Evolutionary conservation across 129 eudicot species (phyloP), one percentile per base, ranked within the genome.

Genomic region (Arctium lappa): DNA sequence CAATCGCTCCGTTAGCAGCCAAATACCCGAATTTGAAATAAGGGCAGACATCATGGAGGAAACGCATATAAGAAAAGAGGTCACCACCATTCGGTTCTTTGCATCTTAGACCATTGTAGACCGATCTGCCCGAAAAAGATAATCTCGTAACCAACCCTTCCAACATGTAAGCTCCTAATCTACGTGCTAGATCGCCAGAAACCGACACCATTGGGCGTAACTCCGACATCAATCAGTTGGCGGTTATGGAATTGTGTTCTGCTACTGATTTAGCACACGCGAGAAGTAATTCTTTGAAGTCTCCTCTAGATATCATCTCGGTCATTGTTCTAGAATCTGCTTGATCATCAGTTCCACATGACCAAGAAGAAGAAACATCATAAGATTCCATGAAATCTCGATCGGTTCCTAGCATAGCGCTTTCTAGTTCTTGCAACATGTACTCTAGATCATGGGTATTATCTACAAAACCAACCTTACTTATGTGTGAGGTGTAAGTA

Each of bases 1-100:
- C 94, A 56, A 91, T 86, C 6, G 92, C 90, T 8, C 94, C 94
- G 22, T 91, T 91, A 9, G 92, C 92, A 11, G 92, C 87, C 81
- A 91, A 80, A 48, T 85, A 91, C 27, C 94, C 94, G 42, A 91
- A 91, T 74, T 88, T 91, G 86, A 91, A 88, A 70, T 82, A 88
- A 6, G 94, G 92, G 50, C 94, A 91, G 2, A 88, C 81, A 79
- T 91, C 92, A 72, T 82, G 83, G 5, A 91, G 88, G 44, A 85
- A 31, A 48, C 81, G 89, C 88, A 74, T 86, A 69, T 88, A 88
- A 0, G 92, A 88, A 16, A 85, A 81, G 6, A 86, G 85, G 70
- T 91, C 94, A 53, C 36, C 50, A 33, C 90, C 81, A 8, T 77
- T 82, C 5, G 92, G 92, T 60, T 91, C 92, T 70, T 82, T 85